phyloP scores from a whole-genome alignment of 225 moss, liverwort and hornwort species.

The Anthoceros angustus region DNA sequence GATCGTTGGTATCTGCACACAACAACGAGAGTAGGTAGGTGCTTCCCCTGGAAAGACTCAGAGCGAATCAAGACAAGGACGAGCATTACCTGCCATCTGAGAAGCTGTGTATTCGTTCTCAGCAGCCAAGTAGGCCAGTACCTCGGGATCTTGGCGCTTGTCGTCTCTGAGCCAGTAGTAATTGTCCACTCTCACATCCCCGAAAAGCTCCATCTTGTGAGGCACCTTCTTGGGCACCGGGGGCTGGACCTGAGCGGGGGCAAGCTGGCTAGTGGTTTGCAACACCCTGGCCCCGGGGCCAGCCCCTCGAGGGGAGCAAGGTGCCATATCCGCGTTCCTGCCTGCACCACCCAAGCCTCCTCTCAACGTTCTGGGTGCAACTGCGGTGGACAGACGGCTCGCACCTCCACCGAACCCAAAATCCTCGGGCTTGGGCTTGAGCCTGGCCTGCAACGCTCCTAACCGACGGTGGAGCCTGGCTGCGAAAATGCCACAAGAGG shows the following conservation, averaged over 20 bases:
- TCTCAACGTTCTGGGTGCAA: too few species aligned
- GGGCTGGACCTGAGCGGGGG: slow-evolving; percentile 9
- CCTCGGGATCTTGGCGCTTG: slow-evolving; percentile 48
- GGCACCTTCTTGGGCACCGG: slow-evolving; percentile 53
- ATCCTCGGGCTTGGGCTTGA: too few species aligned
- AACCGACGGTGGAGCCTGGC: too few species aligned
- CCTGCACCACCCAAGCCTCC: neutral
- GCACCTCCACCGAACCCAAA: too few species aligned
- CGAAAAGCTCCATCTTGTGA: slow-evolving; percentile 49
- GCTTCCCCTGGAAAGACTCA: neutral
- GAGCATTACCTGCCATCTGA: slow-evolving; percentile 49
- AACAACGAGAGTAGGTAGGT: neutral
- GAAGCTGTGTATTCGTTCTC: slow-evolving; percentile 69
- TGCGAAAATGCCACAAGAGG: too few species aligned
- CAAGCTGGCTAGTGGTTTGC: neutral
- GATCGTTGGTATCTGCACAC: slow-evolving; percentile 43
- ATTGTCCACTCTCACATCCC: slow-evolving; percentile 46
- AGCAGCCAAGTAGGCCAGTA: slow-evolving; percentile 59
- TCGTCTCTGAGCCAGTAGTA: slow-evolving; percentile 94
- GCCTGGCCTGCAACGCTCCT: too few species aligned
- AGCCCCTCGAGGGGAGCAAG: neutral
- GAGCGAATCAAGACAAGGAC: neutral
- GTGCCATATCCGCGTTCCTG: neutral
- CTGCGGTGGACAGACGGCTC: too few species aligned
- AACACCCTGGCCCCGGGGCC: neutral